Conservation (phyloP, 805 yeast species). For the Brettanomyces sp. region DNA sequence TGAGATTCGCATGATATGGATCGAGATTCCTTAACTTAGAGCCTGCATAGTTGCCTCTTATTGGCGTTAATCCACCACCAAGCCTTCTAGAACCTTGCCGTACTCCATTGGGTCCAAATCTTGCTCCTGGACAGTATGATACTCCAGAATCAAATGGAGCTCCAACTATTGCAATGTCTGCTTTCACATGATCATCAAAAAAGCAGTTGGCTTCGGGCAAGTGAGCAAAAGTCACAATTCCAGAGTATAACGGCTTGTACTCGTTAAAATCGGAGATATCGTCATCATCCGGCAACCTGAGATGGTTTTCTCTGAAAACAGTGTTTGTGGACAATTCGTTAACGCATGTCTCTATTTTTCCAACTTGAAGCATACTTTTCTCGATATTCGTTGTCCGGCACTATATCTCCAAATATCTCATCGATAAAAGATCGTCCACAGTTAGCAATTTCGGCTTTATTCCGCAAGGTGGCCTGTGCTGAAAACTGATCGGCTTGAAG, state of each 20-base stretch:
- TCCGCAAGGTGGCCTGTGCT: no score
- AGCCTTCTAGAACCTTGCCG: constrained; percentile 34
- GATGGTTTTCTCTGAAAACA: constrained; percentile 13
- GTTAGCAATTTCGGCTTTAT: no score
- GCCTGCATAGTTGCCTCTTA: constrained; percentile 25
- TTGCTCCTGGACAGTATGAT: constrained; percentile 46
- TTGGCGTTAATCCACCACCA: constrained; percentile 32
- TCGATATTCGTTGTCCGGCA: neutral
- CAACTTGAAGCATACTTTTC: neutral
- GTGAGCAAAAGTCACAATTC: constrained; percentile 48
- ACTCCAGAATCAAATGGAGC: constrained; percentile 54
- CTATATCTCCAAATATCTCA: constrained; percentile 15
- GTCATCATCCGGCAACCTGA: constrained; percentile 26
- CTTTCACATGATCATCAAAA: constrained; percentile 28
- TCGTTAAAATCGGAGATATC: constrained; percentile 25
- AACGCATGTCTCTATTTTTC: neutral
- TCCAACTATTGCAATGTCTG: constrained; percentile 48
- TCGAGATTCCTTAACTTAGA: constrained; percentile 27
- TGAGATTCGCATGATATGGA: constrained; percentile 33
- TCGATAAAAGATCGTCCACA: constrained; percentile 9
- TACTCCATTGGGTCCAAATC: constrained; percentile 50
- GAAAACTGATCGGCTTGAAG: no score
- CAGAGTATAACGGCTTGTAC: constrained; percentile 32
- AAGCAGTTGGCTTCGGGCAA: constrained; percentile 41
- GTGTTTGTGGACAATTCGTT: no score